Evolutionary conservation across 23 red algal species (phyloP), one percentile per base, ranked within the genome.

Genomic region (Gracilaria vermiculophylla): DNA sequence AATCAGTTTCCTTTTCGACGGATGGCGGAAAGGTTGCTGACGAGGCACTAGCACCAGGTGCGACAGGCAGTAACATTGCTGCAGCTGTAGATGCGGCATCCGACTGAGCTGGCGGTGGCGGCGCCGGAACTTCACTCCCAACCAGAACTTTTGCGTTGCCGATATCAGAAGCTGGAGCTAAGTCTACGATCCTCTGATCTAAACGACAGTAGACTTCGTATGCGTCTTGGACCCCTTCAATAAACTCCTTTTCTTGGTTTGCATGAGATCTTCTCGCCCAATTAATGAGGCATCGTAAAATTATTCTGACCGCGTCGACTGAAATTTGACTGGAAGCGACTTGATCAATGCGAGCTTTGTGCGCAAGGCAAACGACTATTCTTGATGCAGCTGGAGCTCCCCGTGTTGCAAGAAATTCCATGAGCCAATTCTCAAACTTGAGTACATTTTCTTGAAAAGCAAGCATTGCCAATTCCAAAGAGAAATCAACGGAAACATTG

Each of bases 401-500:
- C 14, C 76, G 80, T 5, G 89, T 81, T 7, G 81, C 39, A 16
- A 98, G 72, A 27, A 88, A 67, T 31, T 94, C 96, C 17, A 40
- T 67, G 5, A 98, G 78, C 96, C 96, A 98, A 32, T 78, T 93
- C 60, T 85, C 83, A 32, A 98, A 89, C 37, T 98, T 95, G 50
- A 98, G 56, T 32, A 87, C 91, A 34, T 95, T 92, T 48, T 94
- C 81, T 35, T 85, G 87, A 25, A 86, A 85, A 13, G 92, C 92
- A 11, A 95, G 49, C 32, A 98, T 77, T 21, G 96, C 96, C 17
- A 98, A 78, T 77, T 98, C 96, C 45, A 98, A 74, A 17, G 96
- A 88, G 80, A 98, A 95, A 10, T 91, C 87, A 23, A 87, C 91
- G 19, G 81, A 84, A 9, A 64, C 62, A 17, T 56, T 86, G 13